These are phyloP conservation scores for Elsinoe fawcettii DNA, from an alignment of 2,329 filamentous ascomycete species.

Conservation along the genomic window DNA sequence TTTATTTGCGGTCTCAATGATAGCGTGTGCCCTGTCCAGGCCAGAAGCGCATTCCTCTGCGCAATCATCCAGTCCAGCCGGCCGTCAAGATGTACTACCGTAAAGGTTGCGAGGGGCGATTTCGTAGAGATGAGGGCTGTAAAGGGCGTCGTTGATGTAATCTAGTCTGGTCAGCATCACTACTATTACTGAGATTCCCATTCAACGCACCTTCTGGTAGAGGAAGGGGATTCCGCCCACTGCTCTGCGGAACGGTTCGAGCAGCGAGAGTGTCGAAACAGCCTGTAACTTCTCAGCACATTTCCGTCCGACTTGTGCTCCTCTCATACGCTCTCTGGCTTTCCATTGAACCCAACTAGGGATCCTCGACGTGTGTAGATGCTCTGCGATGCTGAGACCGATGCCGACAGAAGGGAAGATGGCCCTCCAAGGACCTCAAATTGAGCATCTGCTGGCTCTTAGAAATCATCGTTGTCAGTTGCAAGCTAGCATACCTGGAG, in stretches of 20 bases:
- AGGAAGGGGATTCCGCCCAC: conserved; percentile 84
- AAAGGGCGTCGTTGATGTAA: conserved; percentile 79
- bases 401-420: conserved; percentile 88
- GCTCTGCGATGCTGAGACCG: conserved; percentile 84
- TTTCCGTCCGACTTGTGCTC: neutral
- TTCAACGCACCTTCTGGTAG: conserved; percentile 58
- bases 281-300: conserved; percentile 45
- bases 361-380: conserved; percentile 90
- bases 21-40: conserved; percentile 90
- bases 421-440: conserved; percentile 91
- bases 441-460: conserved; percentile 62
- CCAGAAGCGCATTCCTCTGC: conserved; percentile 80
- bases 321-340: conserved; percentile 67
- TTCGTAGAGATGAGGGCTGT: conserved; percentile 85
- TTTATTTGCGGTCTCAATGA: conserved; percentile 68
- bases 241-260: conserved; percentile 75
- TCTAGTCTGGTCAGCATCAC: conserved; percentile 37
- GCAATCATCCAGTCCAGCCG: conserved; percentile 92
- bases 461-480: neutral
- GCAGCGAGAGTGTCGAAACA: conserved; percentile 77
- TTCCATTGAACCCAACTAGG: conserved; percentile 80
- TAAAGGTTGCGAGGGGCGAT: conserved; percentile 77
- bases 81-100: conserved; percentile 82
- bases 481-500: conserved; percentile 9
- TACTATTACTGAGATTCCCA: neutral